Base-by-base conservation (phyloP, 176 grass and related monocot genomes). In the Tuctoria greenei region DNA sequence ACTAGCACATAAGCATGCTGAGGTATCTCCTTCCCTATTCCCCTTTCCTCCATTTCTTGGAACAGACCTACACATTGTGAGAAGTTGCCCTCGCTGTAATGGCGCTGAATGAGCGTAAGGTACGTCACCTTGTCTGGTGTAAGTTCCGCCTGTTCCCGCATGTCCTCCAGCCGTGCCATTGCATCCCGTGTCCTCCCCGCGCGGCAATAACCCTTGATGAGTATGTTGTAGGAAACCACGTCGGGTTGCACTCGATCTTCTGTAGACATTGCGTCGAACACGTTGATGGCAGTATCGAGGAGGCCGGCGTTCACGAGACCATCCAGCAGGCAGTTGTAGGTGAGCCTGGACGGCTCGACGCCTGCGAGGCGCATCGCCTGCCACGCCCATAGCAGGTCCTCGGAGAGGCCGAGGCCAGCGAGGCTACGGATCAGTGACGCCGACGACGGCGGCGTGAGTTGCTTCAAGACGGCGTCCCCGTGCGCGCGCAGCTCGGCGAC, bases 321-420 rank as follows among this genome's bases (percentile, higher is more conserved):
- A 13, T 98, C 89, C 49, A 98, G 77, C 59, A 98, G 88, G 88
- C 87, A 94, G 86, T 92, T 98, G 86, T 88, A 98, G 66, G 85
- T 88, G 58, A 94, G 26, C 72, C 86, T 81, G 27, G 89, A 92
- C 17, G 86, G 95, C 68, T 93, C 82, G 7, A 98, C 69, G 1
- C 81, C 75, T 1, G 79, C 83, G 57, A 34, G 16, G 10, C 90
- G 88, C 95, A 92, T 94, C 68, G 77, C 75, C 44, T 79, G 73
- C 89, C 89, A 98, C 42, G 88, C 84, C 88, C 86, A 93, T 1
- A 94, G 52, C 7, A 98, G 67, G 51, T 92, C 95, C 44, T 98
- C 91, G 31, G 90, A 74, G 67, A 94, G 81, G 28, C 91, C 95
- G 18, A 90, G 58, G 17, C 73, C 74, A 1, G 86, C 88, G 23